phyloP scores from a whole-genome alignment of 2,329 filamentous ascomycete genomes.

The Metarhizium robertsii region DNA sequence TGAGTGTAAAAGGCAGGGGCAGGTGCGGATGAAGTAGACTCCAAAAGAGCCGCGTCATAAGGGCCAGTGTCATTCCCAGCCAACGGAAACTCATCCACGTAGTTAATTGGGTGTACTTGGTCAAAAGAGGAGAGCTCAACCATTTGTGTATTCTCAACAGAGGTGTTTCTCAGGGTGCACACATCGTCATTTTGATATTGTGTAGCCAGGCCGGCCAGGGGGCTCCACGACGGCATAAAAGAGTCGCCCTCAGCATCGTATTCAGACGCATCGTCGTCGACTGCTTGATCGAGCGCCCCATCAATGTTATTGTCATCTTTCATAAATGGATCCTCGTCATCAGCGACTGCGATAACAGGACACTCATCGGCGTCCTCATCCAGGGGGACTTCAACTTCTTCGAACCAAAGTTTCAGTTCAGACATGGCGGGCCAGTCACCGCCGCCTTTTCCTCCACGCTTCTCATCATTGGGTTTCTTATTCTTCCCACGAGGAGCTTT shows the following conservation, averaged over 20 bases:
- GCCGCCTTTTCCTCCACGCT: constrained; percentile 44
- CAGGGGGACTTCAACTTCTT: constrained; percentile 28
- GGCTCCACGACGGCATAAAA: background rate
- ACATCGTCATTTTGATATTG: background rate
- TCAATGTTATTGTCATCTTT: background rate
- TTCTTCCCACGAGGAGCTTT: constrained; percentile 39
- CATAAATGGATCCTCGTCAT: constrained; percentile 16
- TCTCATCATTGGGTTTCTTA: constrained; percentile 31
- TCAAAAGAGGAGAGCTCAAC: background rate
- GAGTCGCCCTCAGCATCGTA: background rate
- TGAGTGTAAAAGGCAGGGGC: background rate
- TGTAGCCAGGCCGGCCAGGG: background rate
- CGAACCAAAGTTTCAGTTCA: constrained; percentile 52
- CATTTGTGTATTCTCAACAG: background rate
- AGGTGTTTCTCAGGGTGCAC: background rate
- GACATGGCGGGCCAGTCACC: constrained; percentile 47
- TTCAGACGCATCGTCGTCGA: background rate
- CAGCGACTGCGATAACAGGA: constrained; percentile 22
- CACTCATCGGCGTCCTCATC: constrained; percentile 26
- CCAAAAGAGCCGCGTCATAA: background rate
- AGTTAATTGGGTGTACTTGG: background rate
- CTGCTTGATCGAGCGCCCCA: background rate
- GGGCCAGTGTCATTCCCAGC: background rate
- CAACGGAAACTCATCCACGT: background rate
- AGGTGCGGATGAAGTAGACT: background rate